Evolutionary conservation across 2,329 filamentous ascomycete species (phyloP).

Genomic region (Penicillium palitans): DNA sequence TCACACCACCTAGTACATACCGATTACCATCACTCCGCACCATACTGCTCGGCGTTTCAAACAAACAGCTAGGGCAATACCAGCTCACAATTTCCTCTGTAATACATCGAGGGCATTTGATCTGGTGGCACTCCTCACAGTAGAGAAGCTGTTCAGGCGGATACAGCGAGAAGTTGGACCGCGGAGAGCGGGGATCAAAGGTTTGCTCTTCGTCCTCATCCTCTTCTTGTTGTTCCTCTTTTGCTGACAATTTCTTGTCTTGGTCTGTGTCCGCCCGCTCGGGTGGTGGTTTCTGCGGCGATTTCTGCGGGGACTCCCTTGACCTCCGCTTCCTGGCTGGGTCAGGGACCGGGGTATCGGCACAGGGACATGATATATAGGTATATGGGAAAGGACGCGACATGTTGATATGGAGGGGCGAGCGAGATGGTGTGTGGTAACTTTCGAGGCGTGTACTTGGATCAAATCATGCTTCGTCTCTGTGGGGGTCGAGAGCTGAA

Average conservation of each 20-base stretch:
- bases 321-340: slow-evolving; percentile 41
- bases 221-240: slow-evolving; percentile 36
- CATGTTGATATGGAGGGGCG: slow-evolving; percentile 40
- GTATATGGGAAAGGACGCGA: slow-evolving; percentile 62
- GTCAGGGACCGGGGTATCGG: slow-evolving; percentile 48
- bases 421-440: background rate
- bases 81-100: slow-evolving; percentile 92
- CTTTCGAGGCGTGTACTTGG: slow-evolving; percentile 1
- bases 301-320: slow-evolving; percentile 37
- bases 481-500: slow-evolving; percentile 4
- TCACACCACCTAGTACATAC: slow-evolving; percentile 52
- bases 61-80: slow-evolving; percentile 92
- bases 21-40: slow-evolving; percentile 91
- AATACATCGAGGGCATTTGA: slow-evolving; percentile 88
- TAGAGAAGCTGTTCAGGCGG: slow-evolving; percentile 92
- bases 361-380: slow-evolving; percentile 66
- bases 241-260: slow-evolving; percentile 6
- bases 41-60: slow-evolving; percentile 91
- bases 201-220: slow-evolving; percentile 72
- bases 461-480: slow-evolving; percentile 24
- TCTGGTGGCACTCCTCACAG: slow-evolving; percentile 96
- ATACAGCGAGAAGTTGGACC: slow-evolving; percentile 88
- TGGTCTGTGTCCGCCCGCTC: slow-evolving; percentile 17
- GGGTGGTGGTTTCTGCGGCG: slow-evolving; percentile 28
- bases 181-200: slow-evolving; percentile 81